phyloP scores from a whole-genome alignment of 164 flowering plant genomes.

The Chimonanthus praecox region DNA sequence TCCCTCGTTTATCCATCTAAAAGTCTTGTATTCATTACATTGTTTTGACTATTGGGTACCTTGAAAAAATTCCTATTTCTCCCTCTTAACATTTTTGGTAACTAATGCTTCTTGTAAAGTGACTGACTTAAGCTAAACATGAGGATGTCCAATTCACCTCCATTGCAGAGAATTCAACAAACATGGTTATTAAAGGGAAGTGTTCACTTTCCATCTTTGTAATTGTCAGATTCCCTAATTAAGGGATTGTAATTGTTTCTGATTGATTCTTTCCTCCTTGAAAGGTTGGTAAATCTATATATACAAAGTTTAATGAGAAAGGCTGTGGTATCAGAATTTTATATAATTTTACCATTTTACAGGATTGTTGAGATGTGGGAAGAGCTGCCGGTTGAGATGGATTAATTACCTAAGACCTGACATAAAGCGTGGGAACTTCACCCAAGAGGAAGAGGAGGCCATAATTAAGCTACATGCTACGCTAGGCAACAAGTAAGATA shows the following conservation, averaged over 20 bases:
- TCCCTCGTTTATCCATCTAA: slow-evolving; percentile 9
- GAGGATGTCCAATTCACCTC: background rate
- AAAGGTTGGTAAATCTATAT: too few relatives aligned
- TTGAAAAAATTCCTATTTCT: background rate
- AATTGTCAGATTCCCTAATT: background rate
- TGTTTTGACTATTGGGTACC: background rate
- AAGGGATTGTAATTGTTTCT: background rate
- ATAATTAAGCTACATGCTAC: slow-evolving; percentile 3
- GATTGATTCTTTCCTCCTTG: background rate
- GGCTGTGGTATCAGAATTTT: background rate
- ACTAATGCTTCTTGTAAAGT: background rate
- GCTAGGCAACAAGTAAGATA: slow-evolving; percentile 8
- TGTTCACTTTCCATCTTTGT: background rate
- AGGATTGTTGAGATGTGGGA: slow-evolving; percentile 10
- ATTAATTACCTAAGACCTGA: slow-evolving; percentile 11
- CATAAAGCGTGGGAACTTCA: slow-evolving; percentile 12
- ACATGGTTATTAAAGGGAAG: background rate
- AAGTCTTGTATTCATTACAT: slow-evolving; percentile 2
- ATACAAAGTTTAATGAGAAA: too few relatives aligned
- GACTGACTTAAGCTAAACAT: background rate
- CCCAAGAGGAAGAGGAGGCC: slow-evolving; percentile 9
- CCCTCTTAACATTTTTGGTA: background rate
- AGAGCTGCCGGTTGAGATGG: slow-evolving; percentile 14
- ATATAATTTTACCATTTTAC: background rate
- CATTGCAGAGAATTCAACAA: background rate